Conservation (phyloP, 2,329 filamentous ascomycete species). For the Calonectria pauciramosa region DNA sequence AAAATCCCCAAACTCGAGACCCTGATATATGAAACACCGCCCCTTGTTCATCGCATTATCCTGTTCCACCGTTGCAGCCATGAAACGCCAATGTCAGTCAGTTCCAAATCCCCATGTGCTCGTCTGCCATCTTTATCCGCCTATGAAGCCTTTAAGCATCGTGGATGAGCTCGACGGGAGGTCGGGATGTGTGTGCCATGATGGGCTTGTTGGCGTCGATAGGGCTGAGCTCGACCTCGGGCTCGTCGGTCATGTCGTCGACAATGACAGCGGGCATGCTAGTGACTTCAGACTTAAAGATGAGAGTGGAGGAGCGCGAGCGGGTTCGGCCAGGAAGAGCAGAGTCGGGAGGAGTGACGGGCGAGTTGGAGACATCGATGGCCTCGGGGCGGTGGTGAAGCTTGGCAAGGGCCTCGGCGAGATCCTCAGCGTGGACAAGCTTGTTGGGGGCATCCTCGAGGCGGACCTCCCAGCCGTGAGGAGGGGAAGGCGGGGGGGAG, state of each 20-base stretch:
- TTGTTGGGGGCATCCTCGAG: slow-evolving; percentile 80
- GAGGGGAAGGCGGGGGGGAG: slow-evolving; percentile 76
- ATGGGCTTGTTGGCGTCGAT: slow-evolving; percentile 62
- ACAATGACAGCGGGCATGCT: slow-evolving; percentile 76
- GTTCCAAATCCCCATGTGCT: background rate
- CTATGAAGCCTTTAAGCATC: slow-evolving; percentile 46
- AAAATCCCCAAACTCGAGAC: slow-evolving; percentile 4
- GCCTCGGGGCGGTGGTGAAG: slow-evolving; percentile 65
- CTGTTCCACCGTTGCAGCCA: slow-evolving; percentile 8
- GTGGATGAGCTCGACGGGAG: slow-evolving; percentile 76
- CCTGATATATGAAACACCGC: slow-evolving; percentile 19
- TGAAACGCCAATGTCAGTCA: slow-evolving; percentile 35
- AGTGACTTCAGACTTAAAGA: slow-evolving; percentile 72
- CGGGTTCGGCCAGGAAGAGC: slow-evolving; percentile 52
- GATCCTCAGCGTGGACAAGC: slow-evolving; percentile 76
- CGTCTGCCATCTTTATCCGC: background rate
- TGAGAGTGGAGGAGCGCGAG: slow-evolving; percentile 75
- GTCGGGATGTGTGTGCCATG: slow-evolving; percentile 71
- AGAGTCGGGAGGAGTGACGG: slow-evolving; percentile 50
- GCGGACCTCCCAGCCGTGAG: slow-evolving; percentile 77
- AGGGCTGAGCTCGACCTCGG: slow-evolving; percentile 57
- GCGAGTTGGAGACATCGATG: slow-evolving; percentile 52
- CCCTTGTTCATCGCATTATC: slow-evolving; percentile 17
- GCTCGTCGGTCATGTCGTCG: slow-evolving; percentile 75
- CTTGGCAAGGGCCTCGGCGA: slow-evolving; percentile 75